Percentiles rank a stretch among this genome's conserved stretches.
Evolutionary conservation across 768 basidiomycete genomes (phyloP).

Genomic region (Rhizopogon rudus): DNA sequence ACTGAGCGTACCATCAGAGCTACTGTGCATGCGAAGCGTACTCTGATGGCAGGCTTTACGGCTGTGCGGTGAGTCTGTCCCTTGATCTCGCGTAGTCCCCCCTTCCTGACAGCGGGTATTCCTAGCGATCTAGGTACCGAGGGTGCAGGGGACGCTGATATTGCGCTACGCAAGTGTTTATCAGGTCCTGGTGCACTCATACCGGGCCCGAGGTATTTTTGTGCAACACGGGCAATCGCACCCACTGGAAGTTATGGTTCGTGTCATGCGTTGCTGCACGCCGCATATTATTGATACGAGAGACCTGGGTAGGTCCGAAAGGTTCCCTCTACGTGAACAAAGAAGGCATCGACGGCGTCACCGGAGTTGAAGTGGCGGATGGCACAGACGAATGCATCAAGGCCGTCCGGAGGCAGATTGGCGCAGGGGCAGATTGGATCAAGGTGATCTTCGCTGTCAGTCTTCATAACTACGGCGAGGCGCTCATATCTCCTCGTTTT

Average conservation of each 20-base stretch:
- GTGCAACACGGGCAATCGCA: constrained; percentile 54
- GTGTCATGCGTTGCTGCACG: constrained; percentile 5
- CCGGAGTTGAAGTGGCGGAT: constrained; percentile 55
- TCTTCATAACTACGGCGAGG: neutral
- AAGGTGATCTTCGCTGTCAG: constrained; percentile 35
- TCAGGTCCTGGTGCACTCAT: constrained; percentile 42
- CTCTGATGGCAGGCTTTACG: constrained; percentile 59
- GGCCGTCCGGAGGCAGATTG: constrained; percentile 56
- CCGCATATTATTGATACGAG: neutral
- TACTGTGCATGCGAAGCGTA: constrained; percentile 51
- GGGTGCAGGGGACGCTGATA: constrained; percentile 58
- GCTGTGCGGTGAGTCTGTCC: constrained; percentile 43
- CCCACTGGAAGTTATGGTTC: constrained; percentile 57
- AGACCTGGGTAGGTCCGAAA: constrained; percentile 42
- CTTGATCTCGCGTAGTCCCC: neutral
- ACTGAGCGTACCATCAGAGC: constrained; percentile 59
- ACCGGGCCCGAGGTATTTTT: constrained; percentile 61
- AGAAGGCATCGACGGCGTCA: constrained; percentile 53
- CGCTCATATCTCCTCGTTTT: neutral
- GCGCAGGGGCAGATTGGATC: constrained; percentile 65
- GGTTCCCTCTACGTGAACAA: constrained; percentile 36
- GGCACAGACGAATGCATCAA: constrained; percentile 50
- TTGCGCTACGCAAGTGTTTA: constrained; percentile 52
- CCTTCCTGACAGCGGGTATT: neutral
- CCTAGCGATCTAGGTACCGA: constrained; percentile 64